Evolutionary conservation across 805 yeast genomes (phyloP).

Genomic region (Saccharomycopsis fodiens): DNA sequence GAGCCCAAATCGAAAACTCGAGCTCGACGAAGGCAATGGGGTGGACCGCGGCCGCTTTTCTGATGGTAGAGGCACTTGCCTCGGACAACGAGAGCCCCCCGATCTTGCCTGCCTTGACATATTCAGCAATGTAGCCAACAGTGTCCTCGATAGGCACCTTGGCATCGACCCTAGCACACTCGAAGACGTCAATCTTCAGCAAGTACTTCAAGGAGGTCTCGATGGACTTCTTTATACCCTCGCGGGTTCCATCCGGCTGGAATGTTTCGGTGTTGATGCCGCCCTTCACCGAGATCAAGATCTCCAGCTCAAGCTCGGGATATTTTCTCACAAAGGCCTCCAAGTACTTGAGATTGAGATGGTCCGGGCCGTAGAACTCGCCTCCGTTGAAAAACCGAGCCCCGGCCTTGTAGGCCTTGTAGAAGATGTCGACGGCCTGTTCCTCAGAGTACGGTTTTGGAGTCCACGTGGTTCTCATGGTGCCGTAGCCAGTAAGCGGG

Average conservation of each 20-base stretch:
- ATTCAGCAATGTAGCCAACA: conserved; percentile 46
- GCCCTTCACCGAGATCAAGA: conserved; percentile 64
- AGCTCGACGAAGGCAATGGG: conserved; percentile 67
- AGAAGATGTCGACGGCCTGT: conserved; percentile 46
- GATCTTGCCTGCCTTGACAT: conserved; percentile 55
- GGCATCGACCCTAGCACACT: conserved; percentile 64
- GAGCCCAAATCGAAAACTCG: conserved; percentile 68
- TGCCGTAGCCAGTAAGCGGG: conserved; percentile 51
- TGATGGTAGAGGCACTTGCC: conserved; percentile 53
- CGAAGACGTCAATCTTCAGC: conserved; percentile 52
- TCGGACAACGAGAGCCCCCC: conserved; percentile 73
- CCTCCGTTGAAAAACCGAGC: conserved; percentile 63
- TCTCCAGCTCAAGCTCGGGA: conserved; percentile 49
- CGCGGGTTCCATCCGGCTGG: conserved; percentile 44
- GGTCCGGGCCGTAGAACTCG: conserved; percentile 63
- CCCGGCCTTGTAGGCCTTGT: conserved; percentile 37
- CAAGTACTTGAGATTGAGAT: conserved; percentile 47
- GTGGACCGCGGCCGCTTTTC: conserved; percentile 45
- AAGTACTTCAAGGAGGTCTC: conserved; percentile 33
- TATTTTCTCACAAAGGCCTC: conserved; percentile 48
- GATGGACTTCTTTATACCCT: conserved; percentile 40
- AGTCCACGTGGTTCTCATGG: conserved; percentile 76
- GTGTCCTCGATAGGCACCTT: conserved; percentile 51
- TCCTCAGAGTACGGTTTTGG: conserved; percentile 47
- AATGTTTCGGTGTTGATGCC: conserved; percentile 31